A percentile compares a stretch with the other conserved stretches of the same genome.
Evolutionary conservation across 139 green algal species (phyloP).

Genomic region (Spirogloea muscicola): DNA sequence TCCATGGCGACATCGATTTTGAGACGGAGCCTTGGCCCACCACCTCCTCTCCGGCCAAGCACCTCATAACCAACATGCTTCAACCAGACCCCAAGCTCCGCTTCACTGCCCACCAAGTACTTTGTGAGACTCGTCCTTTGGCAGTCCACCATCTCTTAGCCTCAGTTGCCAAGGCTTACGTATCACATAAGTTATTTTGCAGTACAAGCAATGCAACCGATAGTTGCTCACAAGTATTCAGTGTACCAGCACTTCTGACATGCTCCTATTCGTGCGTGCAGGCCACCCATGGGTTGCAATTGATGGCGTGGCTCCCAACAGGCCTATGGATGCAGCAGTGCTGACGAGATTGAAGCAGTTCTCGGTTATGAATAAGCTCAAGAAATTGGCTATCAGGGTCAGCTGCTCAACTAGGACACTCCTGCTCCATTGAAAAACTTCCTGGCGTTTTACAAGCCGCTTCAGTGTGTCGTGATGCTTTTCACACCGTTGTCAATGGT

Average conservation of each 20-base stretch:
- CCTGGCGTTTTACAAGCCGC: no score
- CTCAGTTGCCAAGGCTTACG: no score
- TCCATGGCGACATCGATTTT: slow-evolving; percentile 66
- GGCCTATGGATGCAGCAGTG: slow-evolving; percentile 74
- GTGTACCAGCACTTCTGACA: background rate
- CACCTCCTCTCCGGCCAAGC: slow-evolving; percentile 62
- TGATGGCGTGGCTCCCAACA: slow-evolving; percentile 69
- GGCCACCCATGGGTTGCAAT: slow-evolving; percentile 88
- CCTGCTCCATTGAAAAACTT: background rate
- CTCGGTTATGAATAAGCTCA: slow-evolving; percentile 89
- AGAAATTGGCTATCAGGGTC: slow-evolving; percentile 84
- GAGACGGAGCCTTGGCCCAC: slow-evolving; percentile 66
- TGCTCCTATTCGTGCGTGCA: slow-evolving; percentile 14
- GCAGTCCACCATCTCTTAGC: no score
- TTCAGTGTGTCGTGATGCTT: background rate
- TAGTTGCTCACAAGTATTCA: background rate
- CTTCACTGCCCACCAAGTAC: slow-evolving; percentile 72
- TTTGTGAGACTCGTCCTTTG: slow-evolving; percentile 36
- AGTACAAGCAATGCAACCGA: no score
- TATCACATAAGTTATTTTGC: no score
- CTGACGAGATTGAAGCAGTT: slow-evolving; percentile 84
- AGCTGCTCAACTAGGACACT: background rate
- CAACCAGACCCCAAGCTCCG: slow-evolving; percentile 72
- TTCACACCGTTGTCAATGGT: background rate
- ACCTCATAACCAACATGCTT: slow-evolving; percentile 59